Evolutionary conservation across 805 yeast species (phyloP), one percentile per base, ranked within the genome.

Genomic region (Wickerhamiella siamensis): DNA sequence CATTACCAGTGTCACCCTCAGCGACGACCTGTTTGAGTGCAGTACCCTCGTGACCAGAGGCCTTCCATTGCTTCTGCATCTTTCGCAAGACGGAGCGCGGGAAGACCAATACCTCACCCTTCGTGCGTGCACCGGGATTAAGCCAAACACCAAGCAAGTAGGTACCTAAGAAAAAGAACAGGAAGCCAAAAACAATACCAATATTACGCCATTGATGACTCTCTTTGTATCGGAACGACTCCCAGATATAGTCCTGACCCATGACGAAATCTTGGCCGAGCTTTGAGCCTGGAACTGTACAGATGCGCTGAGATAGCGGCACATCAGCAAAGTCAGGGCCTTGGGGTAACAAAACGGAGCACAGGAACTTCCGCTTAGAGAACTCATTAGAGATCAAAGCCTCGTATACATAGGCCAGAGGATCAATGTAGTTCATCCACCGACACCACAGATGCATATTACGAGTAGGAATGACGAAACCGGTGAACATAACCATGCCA

Each of bases 121-220:
- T 50, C 27, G 63, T 59, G 19, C 58, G 56, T 26, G 51, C 31
- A 41, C 55, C 51, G 53, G 58, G 61, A 36, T 53, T 53, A 19
- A 52, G 35, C 44, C 52, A 53, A 5, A 52, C 54, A 19, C 40
- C 32, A 36, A 51, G 8, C 51, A 66, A 64, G 36, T 60, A 60
- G 17, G 66, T 63, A 32, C 50, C 45, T 45, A 59, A 47, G 48
- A 61, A 66, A 47, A 64, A 69, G 3, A 65, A 47, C 43, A 67
- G 58, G 53, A 66, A 77, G 2, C 71, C 83, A 53, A 75, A 55
- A 45, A 72, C 45, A 45, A 79, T 72, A 53, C 86, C 94, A 43
- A 79, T 67, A 57, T 83, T 80, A 64, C 94, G 75, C 94, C 94
- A 83, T 39, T 71, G 68, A 58, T 83, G 83, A 17, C 59, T 47